Percentiles rank a stretch among this genome's conserved stretches.
These are phyloP conservation scores for Geosiphon pyriformis DNA, from an alignment of 192 early-diverging fungal genomes.

Conservation along the genomic window DNA sequence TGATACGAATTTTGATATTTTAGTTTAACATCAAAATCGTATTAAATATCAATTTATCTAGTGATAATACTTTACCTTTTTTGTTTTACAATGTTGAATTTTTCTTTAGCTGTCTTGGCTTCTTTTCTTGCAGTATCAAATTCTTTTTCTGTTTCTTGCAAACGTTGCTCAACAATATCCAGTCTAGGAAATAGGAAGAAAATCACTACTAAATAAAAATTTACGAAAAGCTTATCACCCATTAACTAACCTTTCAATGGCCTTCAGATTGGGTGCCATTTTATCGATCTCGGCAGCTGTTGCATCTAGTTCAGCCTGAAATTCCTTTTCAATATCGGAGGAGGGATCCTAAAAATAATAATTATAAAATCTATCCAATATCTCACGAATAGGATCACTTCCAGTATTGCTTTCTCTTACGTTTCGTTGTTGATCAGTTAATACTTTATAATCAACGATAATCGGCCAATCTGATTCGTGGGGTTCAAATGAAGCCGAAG, in stretches of 20 bases:
- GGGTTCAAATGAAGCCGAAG: slow-evolving; percentile 9
- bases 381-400: no score
- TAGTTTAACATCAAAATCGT: no score
- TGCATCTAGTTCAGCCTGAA: slow-evolving; percentile 55
- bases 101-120: slow-evolving; percentile 77
- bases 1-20: no score
- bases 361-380: no score
- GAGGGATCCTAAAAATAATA: no score
- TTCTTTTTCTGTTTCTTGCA: slow-evolving; percentile 75
- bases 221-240: no score
- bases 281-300: slow-evolving; percentile 69
- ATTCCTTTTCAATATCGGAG: slow-evolving; percentile 55
- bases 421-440: slow-evolving; percentile 47
- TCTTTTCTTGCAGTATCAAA: slow-evolving; percentile 77
- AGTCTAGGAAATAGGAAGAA: slow-evolving; percentile 31
- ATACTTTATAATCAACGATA: slow-evolving; percentile 51
- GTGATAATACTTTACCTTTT: slow-evolving; percentile 52
- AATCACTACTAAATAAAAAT: not conserved
- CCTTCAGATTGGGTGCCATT: slow-evolving; percentile 88
- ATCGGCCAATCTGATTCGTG: slow-evolving; percentile 48
- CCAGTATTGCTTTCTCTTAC: slow-evolving; percentile 24
- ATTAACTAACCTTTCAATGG: slow-evolving; percentile 60
- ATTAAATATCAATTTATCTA: no score
- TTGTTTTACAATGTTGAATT: slow-evolving; percentile 74
- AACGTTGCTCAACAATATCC: slow-evolving; percentile 73